Evolutionary conservation across 2,329 filamentous ascomycete genomes (phyloP).

Genomic region (Cercospora zeae-maydis): DNA sequence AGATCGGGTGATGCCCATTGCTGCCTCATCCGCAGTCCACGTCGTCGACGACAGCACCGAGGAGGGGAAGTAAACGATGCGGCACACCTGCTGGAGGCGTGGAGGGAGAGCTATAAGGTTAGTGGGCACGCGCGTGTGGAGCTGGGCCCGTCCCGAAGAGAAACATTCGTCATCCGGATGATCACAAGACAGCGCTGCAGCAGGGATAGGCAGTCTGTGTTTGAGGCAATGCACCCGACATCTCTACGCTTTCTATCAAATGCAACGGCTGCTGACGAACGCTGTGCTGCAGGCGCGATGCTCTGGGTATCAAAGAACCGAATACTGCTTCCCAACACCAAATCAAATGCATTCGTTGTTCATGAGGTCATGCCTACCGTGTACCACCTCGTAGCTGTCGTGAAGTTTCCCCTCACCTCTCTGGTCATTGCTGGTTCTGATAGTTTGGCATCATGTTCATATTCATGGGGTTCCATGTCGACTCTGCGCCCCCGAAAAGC

Average conservation of each 20-base stretch:
- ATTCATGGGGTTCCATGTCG: slow-evolving; percentile 34
- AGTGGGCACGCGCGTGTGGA: background rate
- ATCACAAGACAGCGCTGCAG: background rate
- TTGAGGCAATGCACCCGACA: background rate
- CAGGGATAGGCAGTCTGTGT: background rate
- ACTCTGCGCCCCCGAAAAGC: slow-evolving; percentile 38
- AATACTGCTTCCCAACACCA: slow-evolving; percentile 8
- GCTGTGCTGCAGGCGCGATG: background rate
- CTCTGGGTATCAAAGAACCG: slow-evolving; percentile 13
- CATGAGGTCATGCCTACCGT: background rate
- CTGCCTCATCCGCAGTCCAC: background rate
- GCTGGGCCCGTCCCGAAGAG: background rate
- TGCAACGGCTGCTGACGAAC: background rate
- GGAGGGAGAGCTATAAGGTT: background rate
- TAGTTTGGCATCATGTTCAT: slow-evolving; percentile 23
- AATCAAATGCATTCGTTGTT: background rate
- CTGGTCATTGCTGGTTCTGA: slow-evolving; percentile 14
- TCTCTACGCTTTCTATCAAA: background rate
- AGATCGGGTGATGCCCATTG: slow-evolving; percentile 18
- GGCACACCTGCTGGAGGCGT: background rate
- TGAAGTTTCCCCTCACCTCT: background rate
- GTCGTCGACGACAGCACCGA: background rate
- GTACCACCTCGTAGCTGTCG: background rate
- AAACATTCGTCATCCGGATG: background rate
- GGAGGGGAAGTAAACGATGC: background rate